phyloP scores from a whole-genome alignment of 257 asterid species.

The Anisodus tanguticus region DNA sequence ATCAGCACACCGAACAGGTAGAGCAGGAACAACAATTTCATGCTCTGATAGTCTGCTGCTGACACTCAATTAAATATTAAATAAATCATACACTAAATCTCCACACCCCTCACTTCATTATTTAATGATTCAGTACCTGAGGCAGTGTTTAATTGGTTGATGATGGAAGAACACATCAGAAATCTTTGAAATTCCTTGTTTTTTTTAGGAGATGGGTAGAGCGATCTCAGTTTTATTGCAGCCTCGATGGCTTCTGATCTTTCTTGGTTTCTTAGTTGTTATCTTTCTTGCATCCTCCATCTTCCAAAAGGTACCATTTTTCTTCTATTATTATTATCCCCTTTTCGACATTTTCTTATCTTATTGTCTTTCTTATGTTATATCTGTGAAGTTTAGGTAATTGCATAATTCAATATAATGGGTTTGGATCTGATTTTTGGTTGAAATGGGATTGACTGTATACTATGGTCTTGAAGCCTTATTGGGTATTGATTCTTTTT shows the following conservation, averaged over 20 bases:
- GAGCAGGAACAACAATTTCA: conserved; percentile 15
- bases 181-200: conserved; percentile 7
- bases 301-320: conserved; percentile 55
- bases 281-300: conserved; percentile 58
- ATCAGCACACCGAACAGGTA: neutral
- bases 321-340: neutral
- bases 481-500: neutral
- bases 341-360: neutral
- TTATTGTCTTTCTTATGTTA: neutral
- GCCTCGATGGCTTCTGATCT: conserved; percentile 61
- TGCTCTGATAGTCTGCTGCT: conserved; percentile 27
- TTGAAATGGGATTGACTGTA: neutral
- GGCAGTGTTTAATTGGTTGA: neutral
- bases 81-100: neutral
- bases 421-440: neutral
- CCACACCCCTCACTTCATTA: neutral
- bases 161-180: neutral
- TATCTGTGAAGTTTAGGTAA: neutral
- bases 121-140: neutral
- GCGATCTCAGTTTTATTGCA: conserved; percentile 73
- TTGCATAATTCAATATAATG: neutral
- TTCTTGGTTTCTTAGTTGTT: conserved; percentile 55
- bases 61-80: conserved; percentile 4
- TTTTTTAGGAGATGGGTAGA: conserved; percentile 65
- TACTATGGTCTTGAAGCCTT: neutral